Evolutionary conservation across 1,284 basidiomycete species (phyloP).

Genomic region (Ganoderma lingzhi): DNA sequence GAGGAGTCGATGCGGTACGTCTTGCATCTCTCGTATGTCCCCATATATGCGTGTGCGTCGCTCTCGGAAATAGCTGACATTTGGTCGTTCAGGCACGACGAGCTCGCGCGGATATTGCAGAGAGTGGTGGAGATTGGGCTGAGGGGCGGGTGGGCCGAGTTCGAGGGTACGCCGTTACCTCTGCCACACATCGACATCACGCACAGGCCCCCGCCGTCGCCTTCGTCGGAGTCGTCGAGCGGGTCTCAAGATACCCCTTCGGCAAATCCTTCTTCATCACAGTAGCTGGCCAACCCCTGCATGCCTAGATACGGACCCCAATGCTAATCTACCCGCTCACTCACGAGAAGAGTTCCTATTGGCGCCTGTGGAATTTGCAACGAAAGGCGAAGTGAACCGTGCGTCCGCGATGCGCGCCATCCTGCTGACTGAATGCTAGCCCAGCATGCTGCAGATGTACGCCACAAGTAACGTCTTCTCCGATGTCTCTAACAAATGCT

Average conservation of each 20-base stretch:
- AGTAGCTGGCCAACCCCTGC: not conserved
- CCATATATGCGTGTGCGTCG: not conserved
- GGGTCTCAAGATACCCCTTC: conserved; percentile 11
- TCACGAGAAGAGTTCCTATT: not conserved
- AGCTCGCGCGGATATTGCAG: conserved; percentile 70
- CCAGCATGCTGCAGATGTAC: too few relatives aligned
- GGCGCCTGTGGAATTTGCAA: not conserved
- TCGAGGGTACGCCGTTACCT: conserved; percentile 62
- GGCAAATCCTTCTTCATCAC: not conserved
- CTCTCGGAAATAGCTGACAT: not conserved
- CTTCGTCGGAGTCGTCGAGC: conserved; percentile 11
- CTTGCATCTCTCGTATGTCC: conserved; percentile 16
- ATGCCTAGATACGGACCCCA: not conserved
- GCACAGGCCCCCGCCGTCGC: conserved; percentile 13
- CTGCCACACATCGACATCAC: conserved; percentile 52
- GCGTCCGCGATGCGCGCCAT: too few relatives aligned
- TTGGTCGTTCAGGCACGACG: conserved; percentile 58
- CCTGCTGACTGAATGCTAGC: too few relatives aligned
- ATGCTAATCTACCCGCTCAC: not conserved
- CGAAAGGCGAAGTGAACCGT: too few relatives aligned
- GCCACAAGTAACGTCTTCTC: too few relatives aligned
- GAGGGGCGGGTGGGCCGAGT: conserved; percentile 72
- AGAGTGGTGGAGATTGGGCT: conserved; percentile 79
- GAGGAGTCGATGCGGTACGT: conserved; percentile 58
- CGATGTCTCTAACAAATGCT: too few relatives aligned